Evolutionary conservation across 352 stramenopile species (phyloP), one percentile per base, ranked within the genome.

Genomic region (Phytophthora chlamydospora): DNA sequence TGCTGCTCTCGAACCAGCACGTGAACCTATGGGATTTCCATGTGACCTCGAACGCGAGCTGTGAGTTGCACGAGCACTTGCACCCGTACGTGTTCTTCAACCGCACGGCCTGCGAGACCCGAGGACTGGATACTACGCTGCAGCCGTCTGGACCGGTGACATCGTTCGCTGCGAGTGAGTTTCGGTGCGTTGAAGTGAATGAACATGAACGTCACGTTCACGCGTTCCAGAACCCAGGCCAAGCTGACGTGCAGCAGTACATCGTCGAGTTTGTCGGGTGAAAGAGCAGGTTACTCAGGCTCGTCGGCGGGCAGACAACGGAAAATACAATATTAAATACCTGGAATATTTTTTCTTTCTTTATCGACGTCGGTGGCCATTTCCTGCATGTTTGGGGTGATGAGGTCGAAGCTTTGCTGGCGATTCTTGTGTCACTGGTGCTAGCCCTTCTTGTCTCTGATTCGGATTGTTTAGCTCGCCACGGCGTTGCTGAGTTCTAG

Each of bases 71-170:
- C 27, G 66, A 81, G 19, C 70, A 81, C 44, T 21, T 75, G 33
- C 16, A 72, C 14, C 70, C 73, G 32, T 78, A 81, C 35, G 33
- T 81, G 21, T 81, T 81, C 45, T 68, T 81, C 33, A 81, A 81
- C 40, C 73, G 73, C 17, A 63, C 62, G 36, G 54, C 52, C 2
- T 73, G 70, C 34, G 32, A 64, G 40, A 81, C 63, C 13, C 55
- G 47, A 40, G 70, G 60, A 42, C 33, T 81, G 43, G 66, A 79
- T 41, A 69, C 48, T 10, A 31, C 46, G 24, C 33, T 79, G 41
- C 70, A 68, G 14, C 62, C 57, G 29, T 60, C 58, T 0, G 70
- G 63, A 16, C 50, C 58, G 1, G 48, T 64, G 14, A 73, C 62
- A 6, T 53, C 35, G n/a, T 79, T 81, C 7, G 2, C 8, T 11